A percentile compares a stretch with the other conserved stretches of the same genome.
phyloP scores from a whole-genome alignment of 495 filamentous ascomycete genomes.

The Halenospora varia region DNA sequence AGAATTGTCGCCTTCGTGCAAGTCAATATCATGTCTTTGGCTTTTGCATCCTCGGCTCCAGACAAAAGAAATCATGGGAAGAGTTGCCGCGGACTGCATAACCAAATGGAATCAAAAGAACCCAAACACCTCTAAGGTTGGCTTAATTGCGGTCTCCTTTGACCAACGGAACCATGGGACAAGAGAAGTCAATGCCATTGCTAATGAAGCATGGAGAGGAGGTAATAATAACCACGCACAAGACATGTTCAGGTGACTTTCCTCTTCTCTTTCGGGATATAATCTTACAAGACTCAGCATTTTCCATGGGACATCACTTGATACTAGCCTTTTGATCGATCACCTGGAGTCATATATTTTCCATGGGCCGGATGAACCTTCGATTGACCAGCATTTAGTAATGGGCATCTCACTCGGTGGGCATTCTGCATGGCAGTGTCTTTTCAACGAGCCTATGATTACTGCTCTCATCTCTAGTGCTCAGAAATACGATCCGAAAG shows the following conservation, averaged over 20 bases:
- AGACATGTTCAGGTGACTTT: constrained; percentile 70
- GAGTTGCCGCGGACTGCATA: constrained; percentile 51
- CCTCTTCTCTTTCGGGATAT: constrained; percentile 14
- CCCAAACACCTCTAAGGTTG: constrained; percentile 28
- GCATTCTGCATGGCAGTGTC: constrained; percentile 79
- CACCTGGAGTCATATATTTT: constrained; percentile 75
- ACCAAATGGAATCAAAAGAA: constrained; percentile 49
- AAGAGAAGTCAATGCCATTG: constrained; percentile 49
- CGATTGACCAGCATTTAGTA: constrained; percentile 67
- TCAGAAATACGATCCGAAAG: constrained; percentile 70
- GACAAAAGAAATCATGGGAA: constrained; percentile 65
- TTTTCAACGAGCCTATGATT: constrained; percentile 75
- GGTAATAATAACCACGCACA: constrained; percentile 82
- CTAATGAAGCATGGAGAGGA: constrained; percentile 73
- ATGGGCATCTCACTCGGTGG: constrained; percentile 84
- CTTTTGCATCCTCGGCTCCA: constrained; percentile 76
- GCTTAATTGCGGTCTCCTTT: constrained; percentile 76
- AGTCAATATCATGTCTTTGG: constrained; percentile 70
- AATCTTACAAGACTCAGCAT: constrained; percentile 25
- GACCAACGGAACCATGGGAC: constrained; percentile 90
- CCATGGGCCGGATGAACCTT: constrained; percentile 38
- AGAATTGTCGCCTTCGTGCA: constrained; percentile 54
- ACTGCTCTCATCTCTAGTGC: too few relatives aligned
- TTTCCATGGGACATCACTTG: constrained; percentile 63
- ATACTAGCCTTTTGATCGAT: constrained; percentile 68